Base-by-base conservation (phyloP, 2,329 filamentous ascomycete species). In the Parastagonospora nodorum region DNA sequence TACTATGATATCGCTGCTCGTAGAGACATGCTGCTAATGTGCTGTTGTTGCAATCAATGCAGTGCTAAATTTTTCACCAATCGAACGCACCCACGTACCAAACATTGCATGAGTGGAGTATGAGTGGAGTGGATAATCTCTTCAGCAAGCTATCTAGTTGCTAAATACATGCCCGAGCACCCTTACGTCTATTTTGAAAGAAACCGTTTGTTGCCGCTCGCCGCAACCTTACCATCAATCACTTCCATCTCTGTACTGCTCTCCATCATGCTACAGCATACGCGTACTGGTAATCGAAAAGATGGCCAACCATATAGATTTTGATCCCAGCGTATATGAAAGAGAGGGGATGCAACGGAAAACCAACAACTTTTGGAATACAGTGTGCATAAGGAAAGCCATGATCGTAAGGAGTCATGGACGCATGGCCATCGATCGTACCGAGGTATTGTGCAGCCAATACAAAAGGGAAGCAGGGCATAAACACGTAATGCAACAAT, bases 161-260 rank as follows among this genome's bases (percentile, higher is more conserved):
- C 61, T 70, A 66, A 63, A 63, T 71, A 69, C 64, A 71, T 69
- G 67, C 62, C 58, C 59, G 61, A 61, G 60, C 66, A 66, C 57
- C 55, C 50, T 51, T 60, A 55, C 58, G 55, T 70, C 65, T 70
- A 57, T 46, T 50, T 40, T 42, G 19, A 24, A 32, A 12, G 16
- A 30, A 43, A 43, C 9, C 12, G n/a, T 16, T 43, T 19, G 30
- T 19, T 43, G 15, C 12, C 30, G 24, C 41, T 32, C n/a, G n/a
- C 29, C 14, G 41, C 30, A 33, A n/a, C n/a, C 30, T 8, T 33
- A 33, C 12, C 29, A 43, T 43, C 45, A 45, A 46, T 54, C 46
- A 52, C 44, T 32, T 41, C 45, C 40, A 43, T 48, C 45, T 35
- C 48, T 53, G 33, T 42, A 38, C 41, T 51, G 44, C 27, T 36